phyloP scores from a whole-genome alignment of 805 yeast genomes.

The Saturnispora kantuleensis region DNA sequence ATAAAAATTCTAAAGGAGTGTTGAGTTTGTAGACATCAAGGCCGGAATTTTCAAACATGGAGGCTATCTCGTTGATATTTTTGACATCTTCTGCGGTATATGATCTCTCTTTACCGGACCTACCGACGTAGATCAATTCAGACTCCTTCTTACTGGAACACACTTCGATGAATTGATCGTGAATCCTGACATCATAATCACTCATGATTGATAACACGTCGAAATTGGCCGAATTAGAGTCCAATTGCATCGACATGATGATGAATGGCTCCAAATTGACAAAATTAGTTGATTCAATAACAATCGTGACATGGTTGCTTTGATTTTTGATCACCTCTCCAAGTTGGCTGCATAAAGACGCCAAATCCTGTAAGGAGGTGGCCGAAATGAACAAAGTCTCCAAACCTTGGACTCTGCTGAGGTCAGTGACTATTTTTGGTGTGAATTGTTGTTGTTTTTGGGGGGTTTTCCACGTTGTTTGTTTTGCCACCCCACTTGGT shows the following conservation, averaged over 20 bases:
- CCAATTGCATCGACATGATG: constrained; percentile 30
- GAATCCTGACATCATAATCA: constrained; percentile 45
- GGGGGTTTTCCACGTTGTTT: neutral
- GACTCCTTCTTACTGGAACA: constrained; percentile 31
- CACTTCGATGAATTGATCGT: constrained; percentile 14
- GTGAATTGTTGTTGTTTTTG: neutral
- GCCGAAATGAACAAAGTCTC: constrained; percentile 41
- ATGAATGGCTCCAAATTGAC: constrained; percentile 63
- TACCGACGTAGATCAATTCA: constrained; percentile 37
- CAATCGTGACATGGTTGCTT: constrained; percentile 29
- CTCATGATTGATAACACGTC: constrained; percentile 50
- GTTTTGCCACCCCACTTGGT: neutral
- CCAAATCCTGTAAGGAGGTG: constrained; percentile 41
- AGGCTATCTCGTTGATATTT: constrained; percentile 28
- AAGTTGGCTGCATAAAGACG: constrained; percentile 32
- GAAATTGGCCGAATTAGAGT: constrained; percentile 18
- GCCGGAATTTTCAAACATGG: constrained; percentile 30
- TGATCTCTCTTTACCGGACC: constrained; percentile 32
- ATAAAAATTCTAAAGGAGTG: constrained; percentile 47
- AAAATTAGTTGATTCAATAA: constrained; percentile 63
- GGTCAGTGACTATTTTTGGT: neutral
- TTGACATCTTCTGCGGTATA: constrained; percentile 34
- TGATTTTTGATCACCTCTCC: constrained; percentile 27
- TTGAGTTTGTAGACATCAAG: constrained; percentile 41
- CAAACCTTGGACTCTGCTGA: constrained; percentile 20